phyloP scores from a whole-genome alignment of 768 basidiomycete species.

The Lyophyllum semitale region DNA sequence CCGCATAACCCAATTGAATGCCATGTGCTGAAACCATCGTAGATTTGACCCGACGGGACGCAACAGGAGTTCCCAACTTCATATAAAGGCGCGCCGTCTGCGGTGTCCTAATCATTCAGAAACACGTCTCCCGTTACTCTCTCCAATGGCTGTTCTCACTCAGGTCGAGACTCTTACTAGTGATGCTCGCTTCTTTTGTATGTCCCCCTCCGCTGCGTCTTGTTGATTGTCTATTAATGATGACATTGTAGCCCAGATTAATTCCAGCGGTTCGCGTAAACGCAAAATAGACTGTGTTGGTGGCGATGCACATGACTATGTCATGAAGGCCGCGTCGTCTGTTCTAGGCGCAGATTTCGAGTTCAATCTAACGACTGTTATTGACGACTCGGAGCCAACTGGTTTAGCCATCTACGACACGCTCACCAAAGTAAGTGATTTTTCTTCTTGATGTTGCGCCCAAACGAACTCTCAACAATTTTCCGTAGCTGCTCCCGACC shows the following conservation, averaged over 20 bases:
- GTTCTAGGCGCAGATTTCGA: constrained; percentile 16
- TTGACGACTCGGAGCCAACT: constrained; percentile 8
- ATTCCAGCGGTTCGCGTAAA: not conserved
- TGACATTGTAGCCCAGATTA: constrained; percentile 13
- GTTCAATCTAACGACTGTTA: constrained; percentile 7
- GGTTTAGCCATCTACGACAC: constrained; percentile 16
- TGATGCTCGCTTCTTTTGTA: constrained; percentile 19
- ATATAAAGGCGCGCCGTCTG: constrained; percentile 4
- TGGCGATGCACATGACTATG: constrained; percentile 1
- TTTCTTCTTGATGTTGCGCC: not conserved
- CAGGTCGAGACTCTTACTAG: constrained; percentile 14
- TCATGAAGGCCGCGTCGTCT: constrained; percentile 10
- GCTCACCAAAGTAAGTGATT: constrained; percentile 15
- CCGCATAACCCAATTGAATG: constrained; percentile 5
- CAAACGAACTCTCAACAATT: not conserved
- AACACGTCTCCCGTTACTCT: not conserved
- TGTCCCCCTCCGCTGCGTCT: not conserved
- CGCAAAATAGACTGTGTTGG: not conserved
- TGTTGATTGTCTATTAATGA: not conserved
- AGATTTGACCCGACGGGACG: not conserved
- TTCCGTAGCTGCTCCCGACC: constrained; percentile 17
- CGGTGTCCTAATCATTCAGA: not conserved
- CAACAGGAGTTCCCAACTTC: not conserved
- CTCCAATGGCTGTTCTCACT: constrained; percentile 14
- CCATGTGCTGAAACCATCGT: not conserved